Percentiles rank a stretch among this genome's conserved stretches.
phyloP scores from a whole-genome alignment of 805 yeast genomes.

The Yarrowia yakushimensis region DNA sequence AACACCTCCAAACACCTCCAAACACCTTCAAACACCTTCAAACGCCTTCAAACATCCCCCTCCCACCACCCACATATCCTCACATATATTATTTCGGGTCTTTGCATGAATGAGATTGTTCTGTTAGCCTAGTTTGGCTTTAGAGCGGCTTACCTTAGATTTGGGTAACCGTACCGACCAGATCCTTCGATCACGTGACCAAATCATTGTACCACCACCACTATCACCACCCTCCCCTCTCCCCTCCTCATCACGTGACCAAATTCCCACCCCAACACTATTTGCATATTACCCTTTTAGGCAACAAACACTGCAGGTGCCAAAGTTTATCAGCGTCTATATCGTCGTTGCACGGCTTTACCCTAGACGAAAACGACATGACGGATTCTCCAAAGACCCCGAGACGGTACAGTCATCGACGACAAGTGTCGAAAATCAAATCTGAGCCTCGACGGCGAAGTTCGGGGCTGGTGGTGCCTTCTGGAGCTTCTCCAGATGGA shows the following conservation, averaged over 20 bases:
- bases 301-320: neutral
- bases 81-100: neutral
- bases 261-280: no score
- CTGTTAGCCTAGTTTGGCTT: neutral
- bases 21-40: no score
- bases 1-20: no score
- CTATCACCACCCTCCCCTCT: no score
- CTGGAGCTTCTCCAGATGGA: neutral
- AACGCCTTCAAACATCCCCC: no score
- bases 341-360: conserved; percentile 2
- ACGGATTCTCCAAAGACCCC: conserved; percentile 15
- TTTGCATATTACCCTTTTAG: conserved; percentile 1
- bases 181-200: no score
- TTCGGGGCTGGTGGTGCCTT: neutral
- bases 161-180: no score
- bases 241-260: no score
- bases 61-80: neutral
- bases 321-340: neutral
- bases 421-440: conserved; percentile 14
- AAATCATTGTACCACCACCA: no score
- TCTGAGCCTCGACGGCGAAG: conserved; percentile 7
- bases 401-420: conserved; percentile 10
- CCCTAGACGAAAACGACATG: neutral
- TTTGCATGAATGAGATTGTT: neutral
- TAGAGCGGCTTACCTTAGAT: no score